These are phyloP conservation scores for Biscogniauxia sp. DNA, from an alignment of 2,329 filamentous ascomycete genomes.

Conservation along the genomic window DNA sequence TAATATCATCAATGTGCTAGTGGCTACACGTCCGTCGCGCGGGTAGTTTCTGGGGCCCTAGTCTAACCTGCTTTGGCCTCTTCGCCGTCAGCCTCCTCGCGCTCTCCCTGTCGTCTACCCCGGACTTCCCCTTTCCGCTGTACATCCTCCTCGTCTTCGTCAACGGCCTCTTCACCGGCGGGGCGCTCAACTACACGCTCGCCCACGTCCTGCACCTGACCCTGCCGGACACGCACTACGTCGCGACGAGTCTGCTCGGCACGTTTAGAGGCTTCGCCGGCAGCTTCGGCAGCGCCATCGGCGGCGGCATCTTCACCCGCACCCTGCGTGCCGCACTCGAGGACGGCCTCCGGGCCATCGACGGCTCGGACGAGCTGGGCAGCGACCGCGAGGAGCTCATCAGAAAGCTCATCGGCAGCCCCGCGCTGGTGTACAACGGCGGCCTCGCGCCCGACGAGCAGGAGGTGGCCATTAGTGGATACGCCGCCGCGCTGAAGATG, in stretches of 20 bases:
- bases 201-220: constrained; percentile 77
- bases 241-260: constrained; percentile 71
- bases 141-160: constrained; percentile 63
- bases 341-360: constrained; percentile 52
- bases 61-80: constrained; percentile 56
- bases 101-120: constrained; percentile 54
- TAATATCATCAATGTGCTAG: constrained; percentile 14
- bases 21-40: constrained; percentile 71
- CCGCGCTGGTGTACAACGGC: constrained; percentile 46
- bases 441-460: constrained; percentile 35
- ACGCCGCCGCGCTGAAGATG: constrained; percentile 43
- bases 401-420: constrained; percentile 48
- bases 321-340: constrained; percentile 55
- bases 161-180: constrained; percentile 72
- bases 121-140: constrained; percentile 45
- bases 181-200: constrained; percentile 75
- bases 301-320: constrained; percentile 71
- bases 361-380: constrained; percentile 32
- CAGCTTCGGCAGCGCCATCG: constrained; percentile 76
- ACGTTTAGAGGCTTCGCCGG: constrained; percentile 82
- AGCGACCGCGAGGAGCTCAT: constrained; percentile 42
- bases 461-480: constrained; percentile 45
- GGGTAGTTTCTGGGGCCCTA: constrained; percentile 70
- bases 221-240: constrained; percentile 63
- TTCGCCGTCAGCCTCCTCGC: constrained; percentile 60